These are phyloP conservation scores for Hypoxylon sp. DNA, from an alignment of 2,329 filamentous ascomycete species.

Conservation along the genomic window DNA sequence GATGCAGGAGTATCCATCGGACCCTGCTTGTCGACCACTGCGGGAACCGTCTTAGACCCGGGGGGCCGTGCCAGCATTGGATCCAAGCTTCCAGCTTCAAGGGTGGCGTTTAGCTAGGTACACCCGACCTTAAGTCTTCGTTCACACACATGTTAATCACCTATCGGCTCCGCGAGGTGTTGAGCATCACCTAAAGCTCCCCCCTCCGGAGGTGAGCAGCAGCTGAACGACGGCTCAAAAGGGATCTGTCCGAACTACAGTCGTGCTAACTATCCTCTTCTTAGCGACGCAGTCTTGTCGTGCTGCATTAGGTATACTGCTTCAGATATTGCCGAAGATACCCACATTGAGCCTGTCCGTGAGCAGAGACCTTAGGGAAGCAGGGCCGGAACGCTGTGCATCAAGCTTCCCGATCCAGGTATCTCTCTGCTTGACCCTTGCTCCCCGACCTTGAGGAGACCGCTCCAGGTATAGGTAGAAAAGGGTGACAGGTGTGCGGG, in stretches of 20 bases:
- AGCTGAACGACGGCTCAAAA: conserved; percentile 17
- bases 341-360: conserved; percentile 17
- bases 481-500: conserved; percentile 36
- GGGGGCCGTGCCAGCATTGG: conserved; percentile 27
- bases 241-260: conserved; percentile 9
- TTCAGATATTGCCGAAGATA: conserved; percentile 26
- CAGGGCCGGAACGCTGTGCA: conserved; percentile 32
- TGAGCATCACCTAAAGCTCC: conserved; percentile 14
- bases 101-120: conserved; percentile 36
- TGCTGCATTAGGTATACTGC: conserved; percentile 25
- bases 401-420: conserved; percentile 37
- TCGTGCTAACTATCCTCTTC: conserved; percentile 11
- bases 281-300: conserved; percentile 4
- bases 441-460: conserved; percentile 33
- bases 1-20: conserved; percentile 21
- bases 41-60: conserved; percentile 18
- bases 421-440: conserved; percentile 31
- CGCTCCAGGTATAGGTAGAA: conserved; percentile 34
- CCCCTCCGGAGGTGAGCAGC: conserved; percentile 11
- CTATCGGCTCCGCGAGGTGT: conserved; percentile 14
- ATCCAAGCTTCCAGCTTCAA: conserved; percentile 32
- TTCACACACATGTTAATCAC: conserved; percentile 22
- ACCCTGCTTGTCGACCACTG: conserved; percentile 13
- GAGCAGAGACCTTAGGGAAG: conserved; percentile 17
- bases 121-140: conserved; percentile 18